A percentile compares a stretch with the other conserved stretches of the same genome.
Evolutionary conservation across 257 asterid species (phyloP).

Genomic region (Nemophila menziesii): DNA sequence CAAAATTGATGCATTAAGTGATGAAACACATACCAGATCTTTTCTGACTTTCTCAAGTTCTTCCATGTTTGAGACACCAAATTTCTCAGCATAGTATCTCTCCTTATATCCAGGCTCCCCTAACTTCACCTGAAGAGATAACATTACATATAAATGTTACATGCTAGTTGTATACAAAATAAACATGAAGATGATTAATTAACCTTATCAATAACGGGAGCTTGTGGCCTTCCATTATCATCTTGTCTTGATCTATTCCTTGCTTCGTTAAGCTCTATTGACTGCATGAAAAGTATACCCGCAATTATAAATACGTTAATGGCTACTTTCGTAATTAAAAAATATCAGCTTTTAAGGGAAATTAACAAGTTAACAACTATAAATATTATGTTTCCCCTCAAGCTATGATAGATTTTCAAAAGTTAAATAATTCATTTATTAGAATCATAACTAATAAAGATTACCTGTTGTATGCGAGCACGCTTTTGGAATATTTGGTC

Average conservation of each 20-base stretch:
- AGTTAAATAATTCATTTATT: too few species aligned
- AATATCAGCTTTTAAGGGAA: background rate
- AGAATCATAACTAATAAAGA: background rate
- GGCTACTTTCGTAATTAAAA: background rate
- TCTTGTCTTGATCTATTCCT: constrained; percentile 56
- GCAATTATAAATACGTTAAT: background rate
- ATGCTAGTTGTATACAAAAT: background rate
- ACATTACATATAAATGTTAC: background rate
- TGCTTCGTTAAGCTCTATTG: constrained; percentile 66
- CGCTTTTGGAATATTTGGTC: constrained; percentile 85
- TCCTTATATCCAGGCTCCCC: constrained; percentile 98
- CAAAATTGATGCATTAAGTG: background rate
- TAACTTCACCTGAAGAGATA: constrained; percentile 51
- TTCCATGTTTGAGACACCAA: constrained; percentile 49
- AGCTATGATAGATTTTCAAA: too few species aligned
- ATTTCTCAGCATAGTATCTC: constrained; percentile 88
- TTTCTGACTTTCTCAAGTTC: constrained; percentile 53
- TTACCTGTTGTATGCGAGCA: constrained; percentile 77
- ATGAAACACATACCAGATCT: constrained; percentile 64
- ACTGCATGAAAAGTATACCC: constrained; percentile 23
- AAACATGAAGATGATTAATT: background rate
- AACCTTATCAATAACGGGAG: constrained; percentile 70
- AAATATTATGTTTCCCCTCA: background rate
- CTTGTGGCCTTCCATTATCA: constrained; percentile 28
- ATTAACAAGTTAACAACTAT: too few species aligned